phyloP scores from a whole-genome alignment of 805 yeast species.

The Candida arabinofermentans region DNA sequence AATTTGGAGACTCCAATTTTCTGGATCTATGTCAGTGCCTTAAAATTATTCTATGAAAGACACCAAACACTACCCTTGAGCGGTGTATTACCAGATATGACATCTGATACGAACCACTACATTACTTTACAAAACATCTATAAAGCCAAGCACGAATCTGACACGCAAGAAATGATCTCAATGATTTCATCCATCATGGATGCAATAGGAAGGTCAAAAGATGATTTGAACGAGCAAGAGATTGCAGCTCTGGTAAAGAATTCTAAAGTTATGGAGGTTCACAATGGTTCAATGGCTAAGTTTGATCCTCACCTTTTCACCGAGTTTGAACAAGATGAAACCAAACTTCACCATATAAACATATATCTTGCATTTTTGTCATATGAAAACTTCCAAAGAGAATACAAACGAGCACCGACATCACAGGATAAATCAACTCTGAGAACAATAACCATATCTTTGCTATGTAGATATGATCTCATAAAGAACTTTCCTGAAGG shows the following conservation, averaged over 20 bases:
- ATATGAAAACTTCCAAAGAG: slow-evolving; percentile 19
- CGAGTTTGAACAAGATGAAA: slow-evolving; percentile 7
- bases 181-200: slow-evolving; percentile 26
- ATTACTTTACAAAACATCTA: slow-evolving; percentile 56
- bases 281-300: slow-evolving; percentile 38
- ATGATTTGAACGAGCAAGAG: slow-evolving; percentile 32
- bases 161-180: slow-evolving; percentile 38
- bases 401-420: slow-evolving; percentile 20
- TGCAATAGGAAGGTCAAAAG: slow-evolving; percentile 25
- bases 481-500: slow-evolving; percentile 31
- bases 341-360: slow-evolving; percentile 13
- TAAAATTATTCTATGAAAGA: slow-evolving; percentile 45
- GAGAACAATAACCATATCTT: slow-evolving; percentile 23
- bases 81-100: slow-evolving; percentile 86
- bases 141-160: slow-evolving; percentile 47
- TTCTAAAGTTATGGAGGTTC: slow-evolving; percentile 46
- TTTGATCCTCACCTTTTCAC: slow-evolving; percentile 18
- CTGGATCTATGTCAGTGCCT: slow-evolving; percentile 60
- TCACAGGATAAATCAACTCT: slow-evolving; percentile 19
- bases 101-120: slow-evolving; percentile 64
- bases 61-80: slow-evolving; percentile 55
- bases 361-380: slow-evolving; percentile 44
- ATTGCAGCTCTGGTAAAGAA: slow-evolving; percentile 59
- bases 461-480: slow-evolving; percentile 19
- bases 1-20: slow-evolving; percentile 36